Evolutionary conservation across 2,329 filamentous ascomycete genomes (phyloP).

Genomic region (Byssochlamys sp.): DNA sequence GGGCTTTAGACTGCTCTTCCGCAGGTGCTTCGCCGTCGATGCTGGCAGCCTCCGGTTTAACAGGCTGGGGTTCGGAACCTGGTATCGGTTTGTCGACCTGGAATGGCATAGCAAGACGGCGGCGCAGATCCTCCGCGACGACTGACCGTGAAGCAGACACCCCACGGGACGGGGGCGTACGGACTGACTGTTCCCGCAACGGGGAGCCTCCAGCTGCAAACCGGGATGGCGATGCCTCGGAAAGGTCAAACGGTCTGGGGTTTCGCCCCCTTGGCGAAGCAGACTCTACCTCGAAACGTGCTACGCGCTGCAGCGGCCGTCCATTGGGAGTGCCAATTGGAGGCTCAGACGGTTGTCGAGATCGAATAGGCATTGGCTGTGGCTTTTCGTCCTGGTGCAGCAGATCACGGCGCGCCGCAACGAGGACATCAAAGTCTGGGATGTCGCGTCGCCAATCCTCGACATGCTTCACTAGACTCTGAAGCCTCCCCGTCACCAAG

Average conservation of each 20-base stretch:
- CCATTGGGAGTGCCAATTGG: slow-evolving; percentile 11
- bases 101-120: slow-evolving; percentile 26
- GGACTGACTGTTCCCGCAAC: slow-evolving; percentile 13
- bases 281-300: neutral
- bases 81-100: slow-evolving; percentile 6
- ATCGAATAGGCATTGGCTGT: slow-evolving; percentile 6
- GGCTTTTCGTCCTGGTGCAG: slow-evolving; percentile 26
- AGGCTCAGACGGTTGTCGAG: slow-evolving; percentile 15
- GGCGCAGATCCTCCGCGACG: slow-evolving; percentile 15
- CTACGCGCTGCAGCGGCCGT: slow-evolving; percentile 1
- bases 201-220: slow-evolving; percentile 10
- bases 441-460: slow-evolving; percentile 53
- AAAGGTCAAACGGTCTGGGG: slow-evolving; percentile 7
- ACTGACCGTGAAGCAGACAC: slow-evolving; percentile 1
- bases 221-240: slow-evolving; percentile 7
- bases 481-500: slow-evolving; percentile 48
- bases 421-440: slow-evolving; percentile 62
- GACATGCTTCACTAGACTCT: slow-evolving; percentile 54
- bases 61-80: neutral
- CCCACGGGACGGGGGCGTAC: slow-evolving; percentile 3
- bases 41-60: slow-evolving; percentile 1
- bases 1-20: slow-evolving; percentile 15
- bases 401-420: slow-evolving; percentile 48
- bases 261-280: slow-evolving; percentile 18
- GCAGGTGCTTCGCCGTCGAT: slow-evolving; percentile 8